A percentile compares a stretch with the other conserved stretches of the same genome.
phyloP scores from a whole-genome alignment of 2,329 filamentous ascomycete species.

The Madurella fahalii region DNA sequence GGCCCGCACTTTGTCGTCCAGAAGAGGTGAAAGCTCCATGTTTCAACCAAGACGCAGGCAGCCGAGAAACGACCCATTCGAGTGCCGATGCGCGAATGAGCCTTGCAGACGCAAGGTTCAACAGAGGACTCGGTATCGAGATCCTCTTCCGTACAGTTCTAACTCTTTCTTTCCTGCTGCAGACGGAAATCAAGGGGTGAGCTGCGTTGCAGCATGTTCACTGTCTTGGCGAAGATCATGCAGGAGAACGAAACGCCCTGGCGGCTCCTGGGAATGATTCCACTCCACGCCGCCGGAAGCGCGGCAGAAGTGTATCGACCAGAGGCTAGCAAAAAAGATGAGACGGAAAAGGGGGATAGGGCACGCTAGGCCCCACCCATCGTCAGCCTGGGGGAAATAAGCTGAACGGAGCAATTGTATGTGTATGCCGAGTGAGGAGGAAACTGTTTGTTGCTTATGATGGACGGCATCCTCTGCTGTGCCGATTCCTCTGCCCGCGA shows the following conservation, averaged over 20 bases:
- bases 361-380: not conserved
- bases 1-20: too few species aligned
- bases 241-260: slow-evolving; percentile 25
- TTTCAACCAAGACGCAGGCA: not conserved
- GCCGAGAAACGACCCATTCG: not conserved
- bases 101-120: too few species aligned
- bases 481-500: not conserved
- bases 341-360: slow-evolving; percentile 20
- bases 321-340: slow-evolving; percentile 15
- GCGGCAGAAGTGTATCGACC: slow-evolving; percentile 18
- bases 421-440: not conserved
- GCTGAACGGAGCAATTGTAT: not conserved
- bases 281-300: slow-evolving; percentile 27
- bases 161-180: too few species aligned
- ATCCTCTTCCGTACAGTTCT: too few species aligned
- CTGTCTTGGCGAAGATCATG: slow-evolving; percentile 15
- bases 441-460: not conserved
- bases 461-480: not conserved
- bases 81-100: not conserved
- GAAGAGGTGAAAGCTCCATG: not conserved
- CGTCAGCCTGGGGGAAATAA: not conserved
- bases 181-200: too few species aligned
- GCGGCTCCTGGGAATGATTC: slow-evolving; percentile 1
- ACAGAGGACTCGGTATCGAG: too few species aligned
- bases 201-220: not conserved